Base-by-base conservation (phyloP, 2,329 filamentous ascomycete species). In the Fusarium incarnatum region DNA sequence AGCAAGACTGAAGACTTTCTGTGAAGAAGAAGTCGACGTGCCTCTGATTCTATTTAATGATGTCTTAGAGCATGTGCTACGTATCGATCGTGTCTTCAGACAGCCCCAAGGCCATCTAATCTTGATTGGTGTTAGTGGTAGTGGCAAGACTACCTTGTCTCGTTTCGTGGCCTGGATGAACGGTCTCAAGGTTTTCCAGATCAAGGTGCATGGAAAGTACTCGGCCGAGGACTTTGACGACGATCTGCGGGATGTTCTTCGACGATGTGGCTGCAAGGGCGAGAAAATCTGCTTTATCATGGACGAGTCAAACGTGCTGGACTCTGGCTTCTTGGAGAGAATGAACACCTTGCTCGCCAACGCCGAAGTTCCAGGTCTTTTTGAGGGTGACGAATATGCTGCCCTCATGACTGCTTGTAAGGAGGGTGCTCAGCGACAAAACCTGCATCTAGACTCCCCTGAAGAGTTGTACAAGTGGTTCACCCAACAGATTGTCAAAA, bases 391-490 rank as follows among this genome's bases (percentile, higher is more conserved):
- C 75, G 96, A 99, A 73, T 95, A 97, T 75, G 94, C 96, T 18
- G 93, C 96, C n/a, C 85, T 99, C 70, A 98, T 99, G 96, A 99
- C 97, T 27, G 94, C 94, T 58, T 99, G 97, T 85, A 98, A 98
- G 80, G 96, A 99, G 83, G 97, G 96, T 64, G 95, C 96, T 22
- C 96, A 99, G 80, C 91, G 94, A 67, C 96, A 99, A 83, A 96
- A 96, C 49, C 86, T 98, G 62, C 89, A 98, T 63, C 88, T 99
- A 2, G 96, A 99, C 82, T 98, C 96, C 2, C 94, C 97, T 73
- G 97, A 99, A 83, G 96, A 99, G 81, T 86, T 99, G n/a, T 99
- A 99, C 87, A 98, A 98, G 83, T 99, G 96, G 96, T 99, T 99
- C 83, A 99, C 97, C 0, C 93, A 97, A 76, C 96, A 99, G 80